Percentiles rank a stretch among this genome's conserved stretches.
Conservation (phyloP, 2,329 filamentous ascomycete species). For the Rhinocladiella similis region DNA sequence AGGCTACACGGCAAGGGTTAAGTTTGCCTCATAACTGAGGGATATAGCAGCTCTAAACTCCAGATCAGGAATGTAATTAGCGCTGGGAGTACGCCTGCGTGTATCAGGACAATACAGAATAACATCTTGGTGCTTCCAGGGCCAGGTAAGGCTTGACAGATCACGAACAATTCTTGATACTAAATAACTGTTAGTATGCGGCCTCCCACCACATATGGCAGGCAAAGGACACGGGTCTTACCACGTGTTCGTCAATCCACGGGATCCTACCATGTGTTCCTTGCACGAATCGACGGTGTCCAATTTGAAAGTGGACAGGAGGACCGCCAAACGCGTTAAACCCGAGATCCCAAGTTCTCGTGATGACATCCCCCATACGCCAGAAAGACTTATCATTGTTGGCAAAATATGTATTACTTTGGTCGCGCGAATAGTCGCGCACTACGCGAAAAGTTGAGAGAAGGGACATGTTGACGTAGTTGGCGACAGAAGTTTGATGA, state of each 20-base stretch:
- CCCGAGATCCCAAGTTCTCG: conserved; percentile 59
- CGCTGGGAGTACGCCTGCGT: conserved; percentile 59
- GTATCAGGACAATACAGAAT: conserved; percentile 67
- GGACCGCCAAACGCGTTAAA: conserved; percentile 68
- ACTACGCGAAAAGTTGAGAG: neutral
- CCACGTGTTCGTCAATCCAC: conserved; percentile 71
- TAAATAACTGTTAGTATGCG: conserved; percentile 32
- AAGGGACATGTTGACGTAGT: conserved; percentile 2
- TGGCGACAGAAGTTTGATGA: neutral
- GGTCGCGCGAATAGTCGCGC: conserved; percentile 6
- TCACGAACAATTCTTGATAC: conserved; percentile 72
- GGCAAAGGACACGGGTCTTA: conserved; percentile 34
- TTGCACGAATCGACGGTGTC: conserved; percentile 62
- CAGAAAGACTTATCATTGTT: conserved; percentile 33
- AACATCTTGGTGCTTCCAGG: conserved; percentile 71
- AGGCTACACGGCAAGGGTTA: conserved; percentile 47
- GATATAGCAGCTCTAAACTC: conserved; percentile 47
- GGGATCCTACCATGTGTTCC: conserved; percentile 44
- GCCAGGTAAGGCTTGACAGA: conserved; percentile 67
- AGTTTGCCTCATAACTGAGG: neutral
- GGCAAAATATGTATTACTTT: conserved; percentile 12
- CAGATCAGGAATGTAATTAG: conserved; percentile 63
- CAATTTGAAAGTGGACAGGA: conserved; percentile 69
- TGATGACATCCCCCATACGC: conserved; percentile 38
- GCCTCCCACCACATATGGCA: no score